Conservation (phyloP, 306 rosid genomes). For the Trifolium dubium region DNA sequence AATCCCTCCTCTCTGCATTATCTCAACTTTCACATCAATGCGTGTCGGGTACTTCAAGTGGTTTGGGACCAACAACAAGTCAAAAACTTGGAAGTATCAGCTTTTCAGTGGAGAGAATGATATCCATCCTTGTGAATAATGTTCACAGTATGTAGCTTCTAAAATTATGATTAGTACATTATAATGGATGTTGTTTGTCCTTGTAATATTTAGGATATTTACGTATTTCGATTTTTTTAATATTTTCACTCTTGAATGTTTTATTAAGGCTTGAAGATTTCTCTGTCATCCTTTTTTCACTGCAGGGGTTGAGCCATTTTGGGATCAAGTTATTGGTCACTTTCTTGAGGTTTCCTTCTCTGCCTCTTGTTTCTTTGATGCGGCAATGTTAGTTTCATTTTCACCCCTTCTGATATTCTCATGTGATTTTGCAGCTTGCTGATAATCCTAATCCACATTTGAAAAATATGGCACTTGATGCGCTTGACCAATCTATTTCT, state of each 20-base stretch:
- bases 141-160: slow-evolving; percentile 77
- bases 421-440: slow-evolving; percentile 75
- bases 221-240: slow-evolving; percentile 7
- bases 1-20: slow-evolving; percentile 90
- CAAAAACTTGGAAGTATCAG: slow-evolving; percentile 88
- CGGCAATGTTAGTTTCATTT: slow-evolving; percentile 38
- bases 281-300: slow-evolving; percentile 36
- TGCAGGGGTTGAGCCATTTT: slow-evolving; percentile 88
- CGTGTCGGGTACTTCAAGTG: slow-evolving; percentile 65
- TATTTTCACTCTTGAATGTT: slow-evolving; percentile 25
- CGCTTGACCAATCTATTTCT: slow-evolving; percentile 90
- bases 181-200: slow-evolving; percentile 34
- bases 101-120: slow-evolving; percentile 95
- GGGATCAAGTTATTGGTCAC: slow-evolving; percentile 92
- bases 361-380: slow-evolving; percentile 34
- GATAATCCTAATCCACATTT: slow-evolving; percentile 79
- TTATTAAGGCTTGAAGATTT: slow-evolving; percentile 15
- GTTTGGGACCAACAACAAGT: slow-evolving; percentile 66
- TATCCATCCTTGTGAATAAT: slow-evolving; percentile 90
- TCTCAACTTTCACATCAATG: slow-evolving; percentile 90
- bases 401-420: slow-evolving; percentile 38
- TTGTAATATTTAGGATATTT: slow-evolving; percentile 37
- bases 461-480: slow-evolving; percentile 90
- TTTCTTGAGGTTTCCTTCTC: slow-evolving; percentile 75
- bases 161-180: slow-evolving; percentile 34